These are phyloP conservation scores for Quercus ilex DNA, from an alignment of 306 rosid species.

Conservation along the genomic window DNA sequence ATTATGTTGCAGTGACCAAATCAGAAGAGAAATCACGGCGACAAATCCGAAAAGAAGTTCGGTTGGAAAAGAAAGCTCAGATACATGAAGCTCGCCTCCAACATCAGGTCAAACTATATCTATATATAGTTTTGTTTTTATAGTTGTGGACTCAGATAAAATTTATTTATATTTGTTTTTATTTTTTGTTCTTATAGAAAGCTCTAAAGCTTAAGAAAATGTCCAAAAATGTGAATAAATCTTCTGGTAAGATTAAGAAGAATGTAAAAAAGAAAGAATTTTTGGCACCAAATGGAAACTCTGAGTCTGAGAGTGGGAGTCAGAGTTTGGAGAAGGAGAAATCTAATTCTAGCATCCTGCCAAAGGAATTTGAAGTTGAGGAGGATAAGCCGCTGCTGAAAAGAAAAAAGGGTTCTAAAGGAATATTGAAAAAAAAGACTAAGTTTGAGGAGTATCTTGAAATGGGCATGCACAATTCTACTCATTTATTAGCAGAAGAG, in stretches of 20 bases:
- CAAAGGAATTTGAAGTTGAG: not conserved
- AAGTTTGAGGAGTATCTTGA: slow-evolving; percentile 36
- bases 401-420: slow-evolving; percentile 25
- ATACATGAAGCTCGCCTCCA: slow-evolving; percentile 55
- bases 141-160: not conserved
- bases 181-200: slow-evolving; percentile 32
- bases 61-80: slow-evolving; percentile 45
- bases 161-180: not conserved
- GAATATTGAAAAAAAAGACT: slow-evolving; percentile 31
- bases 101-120: slow-evolving; percentile 26
- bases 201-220: slow-evolving; percentile 22
- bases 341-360: slow-evolving; percentile 1
- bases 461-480: slow-evolving; percentile 23
- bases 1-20: slow-evolving; percentile 19
- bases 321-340: not conserved
- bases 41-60: slow-evolving; percentile 67
- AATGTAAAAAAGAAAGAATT: slow-evolving; percentile 19
- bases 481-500: slow-evolving; percentile 31
- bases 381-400: slow-evolving; percentile 15
- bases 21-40: slow-evolving; percentile 48
- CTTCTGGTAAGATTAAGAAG: not conserved
- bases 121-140: not conserved
- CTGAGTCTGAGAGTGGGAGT: slow-evolving; percentile 8
- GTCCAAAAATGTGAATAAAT: slow-evolving; percentile 13
- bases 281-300: slow-evolving; percentile 6